Base-by-base conservation (phyloP, 2,329 filamentous ascomycete species). In the Cladobotryum mycophilum region DNA sequence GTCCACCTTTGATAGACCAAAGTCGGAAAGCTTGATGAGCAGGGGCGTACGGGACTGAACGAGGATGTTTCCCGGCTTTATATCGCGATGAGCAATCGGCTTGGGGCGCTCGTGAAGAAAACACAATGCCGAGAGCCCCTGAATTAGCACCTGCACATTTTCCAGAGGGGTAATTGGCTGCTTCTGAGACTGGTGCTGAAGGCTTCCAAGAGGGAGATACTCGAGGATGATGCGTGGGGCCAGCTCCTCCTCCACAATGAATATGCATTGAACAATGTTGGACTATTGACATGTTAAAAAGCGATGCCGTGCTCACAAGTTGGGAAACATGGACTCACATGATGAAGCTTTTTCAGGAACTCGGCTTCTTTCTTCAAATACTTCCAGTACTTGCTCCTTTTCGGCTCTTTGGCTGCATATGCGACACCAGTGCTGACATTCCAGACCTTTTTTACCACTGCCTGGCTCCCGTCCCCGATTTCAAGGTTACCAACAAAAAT, bases 1-100 rank as follows among this genome's bases (percentile, higher is more conserved):
- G 20, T 35, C 15, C 17, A n/a, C 45, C n/a, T 25, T 34, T 13
- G 41, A 45, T 8, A 50, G 14, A 3, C 41, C 42, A 40, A 45
- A 50, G 30, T 50, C 48, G 34, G 48, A 17, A 4, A 50, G n/a
- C 36, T 50, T 50, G 35, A 38, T 22, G 42, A 40, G 42, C 2
- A 50, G 17, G 5, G 48, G 48, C 9, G 35, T 9, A 4, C 48
- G 41, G 5, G 18, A 36, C 3, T 34, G 18, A 14, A 50, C 20
- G 11, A 50, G 48, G 4, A 50, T 50, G 15, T 50, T 50, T 15
- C 11, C 48, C 5, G 41, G 41, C 20, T 50, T 50, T 15, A 50
- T 17, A 25, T 49, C 47, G 14, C 34, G 17, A 13, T 38, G 33
- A 4, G 35, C 35, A 30, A 44, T 34, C 3, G 38, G 38, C 9